Percentiles rank a stretch among this genome's conserved stretches.
phyloP scores from a whole-genome alignment of 2,329 filamentous ascomycete species.

The Ophiostoma fasciatum region DNA sequence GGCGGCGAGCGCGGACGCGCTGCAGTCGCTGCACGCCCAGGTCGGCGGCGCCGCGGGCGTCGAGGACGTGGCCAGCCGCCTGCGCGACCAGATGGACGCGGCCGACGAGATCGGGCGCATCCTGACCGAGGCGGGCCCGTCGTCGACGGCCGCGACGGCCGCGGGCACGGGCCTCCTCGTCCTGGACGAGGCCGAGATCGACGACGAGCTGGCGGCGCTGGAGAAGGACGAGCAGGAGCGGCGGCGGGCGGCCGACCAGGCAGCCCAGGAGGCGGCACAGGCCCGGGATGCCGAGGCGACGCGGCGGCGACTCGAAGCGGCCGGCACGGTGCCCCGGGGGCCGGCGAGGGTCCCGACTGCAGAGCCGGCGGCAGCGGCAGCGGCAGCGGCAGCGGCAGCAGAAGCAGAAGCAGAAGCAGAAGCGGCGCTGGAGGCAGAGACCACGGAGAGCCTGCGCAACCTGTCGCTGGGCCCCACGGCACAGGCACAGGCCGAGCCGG shows the following conservation, averaged over 20 bases:
- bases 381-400: not conserved
- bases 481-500: no score
- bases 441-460: no score
- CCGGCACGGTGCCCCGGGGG: slow-evolving; percentile 19
- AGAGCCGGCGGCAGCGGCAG: not conserved
- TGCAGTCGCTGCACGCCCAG: slow-evolving; percentile 59
- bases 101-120: slow-evolving; percentile 71
- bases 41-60: slow-evolving; percentile 65
- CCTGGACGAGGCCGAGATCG: slow-evolving; percentile 71
- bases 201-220: slow-evolving; percentile 72
- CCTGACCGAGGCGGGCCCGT: slow-evolving; percentile 46
- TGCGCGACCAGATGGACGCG: slow-evolving; percentile 67
- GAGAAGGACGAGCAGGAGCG: slow-evolving; percentile 37
- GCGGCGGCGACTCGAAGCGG: slow-evolving; percentile 31
- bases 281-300: slow-evolving; percentile 33
- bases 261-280: slow-evolving; percentile 14
- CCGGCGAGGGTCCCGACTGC: not conserved
- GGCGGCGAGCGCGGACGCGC: slow-evolving; percentile 58
- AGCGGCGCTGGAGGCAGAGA: slow-evolving; percentile 1
- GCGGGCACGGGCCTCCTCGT: slow-evolving; percentile 12
- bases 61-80: slow-evolving; percentile 56
- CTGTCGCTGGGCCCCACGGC: no score
- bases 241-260: not conserved
- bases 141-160: slow-evolving; percentile 9
- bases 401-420: no score